Evolutionary conservation across 805 yeast species (phyloP).

Genomic region (Schwanniomyces polymorphus): DNA sequence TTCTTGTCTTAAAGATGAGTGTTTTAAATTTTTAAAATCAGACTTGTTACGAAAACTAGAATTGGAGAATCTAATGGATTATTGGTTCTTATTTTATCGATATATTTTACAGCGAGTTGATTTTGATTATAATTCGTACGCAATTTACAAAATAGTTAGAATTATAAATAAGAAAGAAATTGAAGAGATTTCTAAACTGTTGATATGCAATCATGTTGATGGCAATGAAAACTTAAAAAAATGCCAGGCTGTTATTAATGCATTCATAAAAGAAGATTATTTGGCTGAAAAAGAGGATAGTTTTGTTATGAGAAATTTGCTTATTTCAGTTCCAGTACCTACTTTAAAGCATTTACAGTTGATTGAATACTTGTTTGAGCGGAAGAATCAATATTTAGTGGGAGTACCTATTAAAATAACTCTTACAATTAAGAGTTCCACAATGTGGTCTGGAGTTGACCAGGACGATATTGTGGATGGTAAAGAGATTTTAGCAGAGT

Average conservation of each 20-base stretch:
- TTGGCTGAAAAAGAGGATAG: background rate
- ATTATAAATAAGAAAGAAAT: conserved; percentile 18
- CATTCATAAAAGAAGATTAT: background rate
- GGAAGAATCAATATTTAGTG: conserved; percentile 48
- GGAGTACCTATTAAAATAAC: conserved; percentile 61
- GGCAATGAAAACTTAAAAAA: conserved; percentile 5
- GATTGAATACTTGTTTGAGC: conserved; percentile 45
- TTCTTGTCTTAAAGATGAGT: conserved; percentile 48
- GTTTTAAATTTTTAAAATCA: conserved; percentile 18
- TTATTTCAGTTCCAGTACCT: conserved; percentile 64
- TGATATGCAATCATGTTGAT: conserved; percentile 10
- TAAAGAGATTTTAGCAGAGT: conserved; percentile 19
- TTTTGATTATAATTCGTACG: conserved; percentile 32
- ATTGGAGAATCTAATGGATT: conserved; percentile 10
- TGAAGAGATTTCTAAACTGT: conserved; percentile 10
- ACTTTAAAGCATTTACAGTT: conserved; percentile 58
- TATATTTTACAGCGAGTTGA: conserved; percentile 15
- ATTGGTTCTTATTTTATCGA: conserved; percentile 22
- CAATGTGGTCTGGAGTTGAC: conserved; percentile 40
- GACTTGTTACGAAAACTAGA: conserved; percentile 12
- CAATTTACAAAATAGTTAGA: conserved; percentile 17
- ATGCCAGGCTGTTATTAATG: background rate
- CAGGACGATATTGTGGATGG: conserved; percentile 7
- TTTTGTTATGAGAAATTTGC: conserved; percentile 20
- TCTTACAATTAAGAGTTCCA: conserved; percentile 43